These are phyloP conservation scores for Diaporthe ampelina DNA, from an alignment of 2,329 filamentous ascomycete genomes.

Conservation along the genomic window DNA sequence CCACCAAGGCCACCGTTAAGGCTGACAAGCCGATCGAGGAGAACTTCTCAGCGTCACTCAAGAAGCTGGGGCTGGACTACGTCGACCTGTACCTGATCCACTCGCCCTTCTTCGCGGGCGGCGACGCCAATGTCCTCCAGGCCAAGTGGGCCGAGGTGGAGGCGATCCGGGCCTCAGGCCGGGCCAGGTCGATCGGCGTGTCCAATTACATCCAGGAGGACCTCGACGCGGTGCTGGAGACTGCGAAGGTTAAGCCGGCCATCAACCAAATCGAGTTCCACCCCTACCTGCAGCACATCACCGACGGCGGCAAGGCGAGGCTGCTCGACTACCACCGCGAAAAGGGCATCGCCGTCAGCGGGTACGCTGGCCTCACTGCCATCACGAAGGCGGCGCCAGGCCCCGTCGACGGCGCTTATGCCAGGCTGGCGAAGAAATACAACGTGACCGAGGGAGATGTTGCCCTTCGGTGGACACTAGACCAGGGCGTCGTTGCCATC, in stretches of 20 bases:
- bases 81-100: conserved; percentile 60
- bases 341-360: conserved; percentile 54
- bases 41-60: conserved; percentile 69
- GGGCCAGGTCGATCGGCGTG: conserved; percentile 77
- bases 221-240: conserved; percentile 64
- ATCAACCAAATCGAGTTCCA: conserved; percentile 84
- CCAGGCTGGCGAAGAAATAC: conserved; percentile 62
- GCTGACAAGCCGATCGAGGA: conserved; percentile 53
- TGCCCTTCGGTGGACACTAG: conserved; percentile 68
- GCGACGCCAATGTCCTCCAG: conserved; percentile 62
- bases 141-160: conserved; percentile 67
- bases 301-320: conserved; percentile 3
- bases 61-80: conserved; percentile 75
- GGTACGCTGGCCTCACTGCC: conserved; percentile 49
- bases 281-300: conserved; percentile 73
- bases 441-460: conserved; percentile 66
- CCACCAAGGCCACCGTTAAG: conserved; percentile 37
- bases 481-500: conserved; percentile 66
- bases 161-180: conserved; percentile 74
- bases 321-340: conserved; percentile 54
- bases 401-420: conserved; percentile 54
- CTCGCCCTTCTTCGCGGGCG: conserved; percentile 22
- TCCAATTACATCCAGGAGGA: conserved; percentile 75
- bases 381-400: conserved; percentile 52
- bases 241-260: conserved; percentile 71